A percentile compares a stretch with the other conserved stretches of the same genome.
These are phyloP conservation scores for Sugiyamaella boreocaroliniensis DNA, from an alignment of 805 yeast species.

Conservation along the genomic window DNA sequence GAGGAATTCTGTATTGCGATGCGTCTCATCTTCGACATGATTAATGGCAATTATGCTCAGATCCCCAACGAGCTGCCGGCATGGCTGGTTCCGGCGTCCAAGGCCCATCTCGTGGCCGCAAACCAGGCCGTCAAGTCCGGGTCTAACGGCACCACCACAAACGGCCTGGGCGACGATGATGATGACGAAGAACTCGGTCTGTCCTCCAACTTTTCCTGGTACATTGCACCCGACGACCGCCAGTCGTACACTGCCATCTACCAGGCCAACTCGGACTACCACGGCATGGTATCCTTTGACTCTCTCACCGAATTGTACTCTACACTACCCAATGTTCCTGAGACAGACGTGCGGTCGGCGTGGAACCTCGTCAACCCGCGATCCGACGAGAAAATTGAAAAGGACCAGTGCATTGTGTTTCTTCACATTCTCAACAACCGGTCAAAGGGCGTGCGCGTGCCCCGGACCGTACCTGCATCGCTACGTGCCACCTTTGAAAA, in stretches of 20 bases:
- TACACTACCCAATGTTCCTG: slow-evolving; percentile 66
- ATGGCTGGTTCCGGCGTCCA: slow-evolving; percentile 90
- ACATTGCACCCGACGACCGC: slow-evolving; percentile 84
- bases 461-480: slow-evolving; percentile 90
- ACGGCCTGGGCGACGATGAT: slow-evolving; percentile 18
- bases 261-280: slow-evolving; percentile 62
- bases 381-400: slow-evolving; percentile 78
- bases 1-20: slow-evolving; percentile 97
- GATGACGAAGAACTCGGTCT: slow-evolving; percentile 58
- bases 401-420: slow-evolving; percentile 84
- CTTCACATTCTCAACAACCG: slow-evolving; percentile 88
- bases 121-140: slow-evolving; percentile 47
- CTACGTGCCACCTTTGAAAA: slow-evolving; percentile 86
- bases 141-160: slow-evolving; percentile 6
- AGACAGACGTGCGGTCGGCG: slow-evolving; percentile 77
- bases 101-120: slow-evolving; percentile 79
- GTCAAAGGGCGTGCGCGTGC: slow-evolving; percentile 75
- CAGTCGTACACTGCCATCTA: slow-evolving; percentile 72
- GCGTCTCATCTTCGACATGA: slow-evolving; percentile 88
- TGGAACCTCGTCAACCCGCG: slow-evolving; percentile 96
- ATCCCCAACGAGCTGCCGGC: slow-evolving; percentile 74
- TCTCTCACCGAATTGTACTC: slow-evolving; percentile 62
- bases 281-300: slow-evolving; percentile 73
- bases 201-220: slow-evolving; percentile 84
- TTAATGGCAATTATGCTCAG: slow-evolving; percentile 57